phyloP scores from a whole-genome alignment of 169 alveolate genomes.

The Cryptosporidium felis region DNA sequence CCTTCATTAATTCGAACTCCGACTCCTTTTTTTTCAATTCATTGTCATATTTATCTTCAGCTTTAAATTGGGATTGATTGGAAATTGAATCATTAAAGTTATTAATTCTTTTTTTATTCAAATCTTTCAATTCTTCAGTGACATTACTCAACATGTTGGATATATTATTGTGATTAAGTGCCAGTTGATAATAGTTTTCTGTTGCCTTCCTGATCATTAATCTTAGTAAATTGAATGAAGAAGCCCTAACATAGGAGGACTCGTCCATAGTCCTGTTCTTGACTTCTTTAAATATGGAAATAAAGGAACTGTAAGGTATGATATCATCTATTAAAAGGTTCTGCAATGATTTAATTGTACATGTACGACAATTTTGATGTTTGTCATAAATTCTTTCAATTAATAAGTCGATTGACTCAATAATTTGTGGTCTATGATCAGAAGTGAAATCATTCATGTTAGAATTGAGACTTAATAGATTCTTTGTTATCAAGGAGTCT shows the following conservation, averaged over 20 bases:
- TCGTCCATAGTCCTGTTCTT: constrained; percentile 40
- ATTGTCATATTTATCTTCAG: background rate
- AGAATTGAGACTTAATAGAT: background rate
- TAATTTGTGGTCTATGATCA: constrained; percentile 11
- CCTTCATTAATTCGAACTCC: constrained; percentile 38
- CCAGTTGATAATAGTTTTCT: constrained; percentile 37
- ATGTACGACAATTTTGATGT: constrained; percentile 46
- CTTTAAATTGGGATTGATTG: background rate
- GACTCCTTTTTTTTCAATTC: constrained; percentile 4
- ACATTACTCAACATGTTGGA: background rate
- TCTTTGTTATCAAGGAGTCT: constrained; percentile 15
- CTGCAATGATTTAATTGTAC: constrained; percentile 19
- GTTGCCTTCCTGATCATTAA: constrained; percentile 48
- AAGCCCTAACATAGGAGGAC: constrained; percentile 48
- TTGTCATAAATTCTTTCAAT: constrained; percentile 53
- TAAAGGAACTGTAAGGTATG: constrained; percentile 38
- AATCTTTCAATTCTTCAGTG: background rate
- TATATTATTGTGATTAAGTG: constrained; percentile 31
- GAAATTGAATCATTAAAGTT: constrained; percentile 15
- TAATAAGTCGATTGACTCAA: constrained; percentile 22
- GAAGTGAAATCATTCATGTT: background rate
- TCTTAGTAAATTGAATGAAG: constrained; percentile 49
- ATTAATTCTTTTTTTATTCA: background rate
- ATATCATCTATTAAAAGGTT: constrained; percentile 16
- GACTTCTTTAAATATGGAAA: background rate